Percentiles rank a stretch among this genome's conserved stretches.
Evolutionary conservation across 108 stramenopile genomes (phyloP).

Genomic region (Mediolabrus comicus): DNA sequence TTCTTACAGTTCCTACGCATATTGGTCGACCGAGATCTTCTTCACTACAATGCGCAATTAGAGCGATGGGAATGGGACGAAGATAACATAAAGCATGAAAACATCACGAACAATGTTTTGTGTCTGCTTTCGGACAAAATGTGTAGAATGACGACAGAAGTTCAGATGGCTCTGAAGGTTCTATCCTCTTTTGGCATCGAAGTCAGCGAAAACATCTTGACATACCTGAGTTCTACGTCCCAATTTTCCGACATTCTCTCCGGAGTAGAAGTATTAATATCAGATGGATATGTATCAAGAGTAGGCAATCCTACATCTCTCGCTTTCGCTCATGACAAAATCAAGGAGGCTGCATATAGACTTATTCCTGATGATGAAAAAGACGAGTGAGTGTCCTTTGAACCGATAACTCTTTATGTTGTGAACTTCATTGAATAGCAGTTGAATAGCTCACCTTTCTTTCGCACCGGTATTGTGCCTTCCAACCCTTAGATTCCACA

Average conservation of each 20-base stretch:
- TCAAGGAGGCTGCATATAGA: slow-evolving; percentile 56
- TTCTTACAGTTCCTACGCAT: slow-evolving; percentile 24
- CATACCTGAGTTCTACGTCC: background rate
- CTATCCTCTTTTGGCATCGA: slow-evolving; percentile 6
- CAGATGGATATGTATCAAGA: slow-evolving; percentile 17
- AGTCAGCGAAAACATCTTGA: background rate
- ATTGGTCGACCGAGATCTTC: slow-evolving; percentile 8
- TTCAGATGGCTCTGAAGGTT: slow-evolving; percentile 15
- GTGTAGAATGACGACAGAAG: slow-evolving; percentile 6
- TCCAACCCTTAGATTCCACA: background rate
- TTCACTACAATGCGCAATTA: slow-evolving; percentile 26
- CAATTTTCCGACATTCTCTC: background rate
- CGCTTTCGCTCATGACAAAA: slow-evolving; percentile 48
- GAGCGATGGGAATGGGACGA: slow-evolving; percentile 38
- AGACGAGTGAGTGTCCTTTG: slow-evolving; percentile 3
- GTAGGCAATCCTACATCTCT: slow-evolving; percentile 4
- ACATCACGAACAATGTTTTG: slow-evolving; percentile 44
- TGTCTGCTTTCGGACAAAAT: slow-evolving; percentile 34
- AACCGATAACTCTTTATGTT: no score
- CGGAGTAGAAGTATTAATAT: slow-evolving; percentile 1
- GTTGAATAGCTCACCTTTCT: no score
- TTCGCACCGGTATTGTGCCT: background rate
- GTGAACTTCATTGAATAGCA: no score
- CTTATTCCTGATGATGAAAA: slow-evolving; percentile 40
- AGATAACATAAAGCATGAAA: slow-evolving; percentile 17